Base-by-base conservation (phyloP, 345 rosid genomes). In the Stellera chamaejasme region DNA sequence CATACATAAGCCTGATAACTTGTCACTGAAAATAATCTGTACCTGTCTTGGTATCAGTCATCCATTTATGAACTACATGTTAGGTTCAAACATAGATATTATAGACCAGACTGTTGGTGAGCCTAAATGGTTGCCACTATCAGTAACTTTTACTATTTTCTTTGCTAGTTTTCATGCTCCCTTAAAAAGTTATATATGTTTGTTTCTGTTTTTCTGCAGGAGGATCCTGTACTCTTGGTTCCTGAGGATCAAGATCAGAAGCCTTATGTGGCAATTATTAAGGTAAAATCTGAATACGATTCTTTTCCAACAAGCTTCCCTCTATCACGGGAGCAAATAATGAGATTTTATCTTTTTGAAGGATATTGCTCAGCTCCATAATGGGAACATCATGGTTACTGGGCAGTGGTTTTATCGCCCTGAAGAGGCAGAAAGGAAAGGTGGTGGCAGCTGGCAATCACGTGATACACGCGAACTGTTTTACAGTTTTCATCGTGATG, bases 331-430 rank as follows among this genome's bases (percentile, higher is more conserved):
- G 11, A 14, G 45, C 11, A 61, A 49, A 9, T 28, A 26, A 77
- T 50, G 23, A 56, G 48, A 52, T 11, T 54, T 49, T 66, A 43
- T 46, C 54, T 16, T 56, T 27, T 69, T 66, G 15, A 48, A 93
- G 99, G 99, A 90, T 67, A 85, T 93, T 23, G 56, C 87, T 52
- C 90, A 80, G 71, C 72, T 73, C 11, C 79, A 69, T 48, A 71
- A 74, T 48, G 90, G 88, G 58, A 65, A 60, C 58, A 52, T 87
- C 78, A 85, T 80, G 92, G 95, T 93, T 46, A 76, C 83, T 48
- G 99, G 97, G 45, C 99, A 93, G 67, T 93, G 97, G 97, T 93
- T 93, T 74, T 93, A 89, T 70, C 96, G 99, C 48, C 97, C 99
- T 13, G 99, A 89, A 64, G 99, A 93, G 73, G 96, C 99, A 25